Base-by-base conservation (phyloP, 352 stramenopile species). In the Phytophthora pluvialis region DNA sequence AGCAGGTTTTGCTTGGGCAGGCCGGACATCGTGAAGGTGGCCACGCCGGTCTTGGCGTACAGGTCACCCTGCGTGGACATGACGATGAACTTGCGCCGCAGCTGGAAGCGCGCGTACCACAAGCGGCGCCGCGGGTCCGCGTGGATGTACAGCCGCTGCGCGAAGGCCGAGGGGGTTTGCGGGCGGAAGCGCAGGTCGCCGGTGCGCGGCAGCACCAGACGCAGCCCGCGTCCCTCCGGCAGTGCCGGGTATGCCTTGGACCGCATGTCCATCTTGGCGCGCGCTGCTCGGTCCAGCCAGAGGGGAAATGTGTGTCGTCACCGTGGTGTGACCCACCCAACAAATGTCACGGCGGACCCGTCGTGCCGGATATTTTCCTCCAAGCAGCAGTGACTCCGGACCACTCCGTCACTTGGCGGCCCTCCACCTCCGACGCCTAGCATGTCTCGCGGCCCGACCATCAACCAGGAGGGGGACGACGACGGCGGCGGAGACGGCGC, bases 1-100 rank as follows among this genome's bases (percentile, higher is more conserved):
- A 93, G 72, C 54, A 91, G 51, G 45, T 73, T 71, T 21, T 77
- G 55, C 15, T 61, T 62, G 6, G 81, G 79, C 0, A 93, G 54
- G 18, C 90, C 73, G 3, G 55, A 45, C 15, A 80, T 59, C 8
- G 69, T 70, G 31, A 90, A 65, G 42, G 62, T 65, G 12, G 67
- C 56, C 11, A 64, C 49, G 44, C 60, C 64, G 10, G 42, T 79
- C 57, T 90, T 80, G 42, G 73, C 79, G 72, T 81, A 93, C 56
- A 93, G 47, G 45, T 93, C 77, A 16, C 84, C 84, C 46, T 81
- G 69, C 38, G 62, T 83, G 29, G 82, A 81, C 82, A 93, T 89
- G 60, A 91, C 80, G 59, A 93, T 79, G 48, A 93, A 93, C 51
- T 79, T 80, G 54, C 84, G 84, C 58, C 66, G 60, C 21, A 93